Evolutionary conservation across 306 rosid species (phyloP).

Genomic region (Hippophae gyantsensis): DNA sequence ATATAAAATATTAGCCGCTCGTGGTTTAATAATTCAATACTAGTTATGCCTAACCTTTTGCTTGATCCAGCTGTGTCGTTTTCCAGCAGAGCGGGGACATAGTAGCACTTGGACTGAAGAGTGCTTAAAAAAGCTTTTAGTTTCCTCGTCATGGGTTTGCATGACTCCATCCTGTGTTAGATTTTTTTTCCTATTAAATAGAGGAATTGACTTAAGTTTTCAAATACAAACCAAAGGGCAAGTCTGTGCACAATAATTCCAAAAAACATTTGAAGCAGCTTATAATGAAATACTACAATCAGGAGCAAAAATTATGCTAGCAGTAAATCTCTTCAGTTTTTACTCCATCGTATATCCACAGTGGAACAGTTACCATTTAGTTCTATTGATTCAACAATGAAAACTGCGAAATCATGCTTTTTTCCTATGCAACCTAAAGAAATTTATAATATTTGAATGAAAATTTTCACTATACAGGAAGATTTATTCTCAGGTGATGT

Average conservation of each 20-base stretch:
- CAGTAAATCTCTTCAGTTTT: no score
- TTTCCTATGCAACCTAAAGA: not conserved
- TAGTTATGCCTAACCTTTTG: slow-evolving; percentile 47
- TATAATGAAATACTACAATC: not conserved
- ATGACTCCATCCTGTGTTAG: slow-evolving; percentile 80
- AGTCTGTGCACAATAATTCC: not conserved
- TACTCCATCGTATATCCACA: no score
- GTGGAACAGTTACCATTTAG: not conserved
- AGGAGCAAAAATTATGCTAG: no score
- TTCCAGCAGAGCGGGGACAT: slow-evolving; percentile 81
- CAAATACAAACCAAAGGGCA: slow-evolving; percentile 6
- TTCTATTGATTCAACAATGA: slow-evolving; percentile 1
- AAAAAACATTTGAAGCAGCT: not conserved
- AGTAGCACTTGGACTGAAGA: slow-evolving; percentile 91
- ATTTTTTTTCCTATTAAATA: slow-evolving; percentile 2
- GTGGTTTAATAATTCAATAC: not conserved
- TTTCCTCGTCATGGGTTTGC: slow-evolving; percentile 97
- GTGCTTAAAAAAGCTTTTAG: slow-evolving; percentile 80
- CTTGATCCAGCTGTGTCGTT: slow-evolving; percentile 86
- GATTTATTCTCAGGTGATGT: not conserved
- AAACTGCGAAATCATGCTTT: not conserved
- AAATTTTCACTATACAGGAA: slow-evolving; percentile 4
- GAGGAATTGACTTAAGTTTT: not conserved
- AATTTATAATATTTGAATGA: slow-evolving; percentile 3
- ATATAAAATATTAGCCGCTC: no score